These are phyloP conservation scores for Mariannaea elegans DNA, from an alignment of 2,329 filamentous ascomycete genomes.

Conservation along the genomic window DNA sequence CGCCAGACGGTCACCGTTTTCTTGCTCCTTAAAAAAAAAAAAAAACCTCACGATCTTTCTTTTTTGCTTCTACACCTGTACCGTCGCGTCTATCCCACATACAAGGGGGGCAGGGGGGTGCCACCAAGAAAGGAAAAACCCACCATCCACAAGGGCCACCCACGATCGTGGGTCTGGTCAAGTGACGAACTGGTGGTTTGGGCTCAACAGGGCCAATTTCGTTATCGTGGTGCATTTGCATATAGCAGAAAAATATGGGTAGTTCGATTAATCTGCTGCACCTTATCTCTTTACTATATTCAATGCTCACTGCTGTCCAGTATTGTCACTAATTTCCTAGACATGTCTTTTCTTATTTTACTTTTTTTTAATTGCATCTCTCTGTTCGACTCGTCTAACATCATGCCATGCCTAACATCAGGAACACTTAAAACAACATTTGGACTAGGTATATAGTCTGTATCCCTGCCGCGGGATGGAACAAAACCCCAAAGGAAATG, in stretches of 20 bases:
- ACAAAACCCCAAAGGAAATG: not conserved
- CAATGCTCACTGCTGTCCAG: too few relatives aligned
- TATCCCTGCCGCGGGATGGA: not conserved
- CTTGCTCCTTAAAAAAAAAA: constrained; percentile 7
- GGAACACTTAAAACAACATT: not conserved
- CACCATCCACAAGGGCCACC: constrained; percentile 2
- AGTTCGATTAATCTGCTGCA: not conserved
- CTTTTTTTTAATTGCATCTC: too few relatives aligned
- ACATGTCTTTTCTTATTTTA: too few relatives aligned
- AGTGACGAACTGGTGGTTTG: constrained; percentile 13
- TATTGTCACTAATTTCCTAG: too few relatives aligned
- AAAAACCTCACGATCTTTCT: constrained; percentile 30
- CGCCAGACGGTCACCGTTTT: constrained; percentile 19
- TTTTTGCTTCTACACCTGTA: too few relatives aligned
- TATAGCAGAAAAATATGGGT: not conserved
- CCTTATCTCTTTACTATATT: not conserved
- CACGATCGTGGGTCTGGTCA: constrained; percentile 20
- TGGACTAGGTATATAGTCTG: not conserved
- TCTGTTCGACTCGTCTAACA: not conserved
- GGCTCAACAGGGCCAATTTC: not conserved
- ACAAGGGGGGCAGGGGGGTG: constrained; percentile 15
- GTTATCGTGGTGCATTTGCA: not conserved
- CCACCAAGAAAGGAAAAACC: constrained; percentile 6
- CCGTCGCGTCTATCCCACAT: constrained; percentile 25
- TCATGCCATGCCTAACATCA: not conserved